phyloP scores from a whole-genome alignment of 2,329 filamentous ascomycete genomes.

The Aspergillus pseudoglaucus region DNA sequence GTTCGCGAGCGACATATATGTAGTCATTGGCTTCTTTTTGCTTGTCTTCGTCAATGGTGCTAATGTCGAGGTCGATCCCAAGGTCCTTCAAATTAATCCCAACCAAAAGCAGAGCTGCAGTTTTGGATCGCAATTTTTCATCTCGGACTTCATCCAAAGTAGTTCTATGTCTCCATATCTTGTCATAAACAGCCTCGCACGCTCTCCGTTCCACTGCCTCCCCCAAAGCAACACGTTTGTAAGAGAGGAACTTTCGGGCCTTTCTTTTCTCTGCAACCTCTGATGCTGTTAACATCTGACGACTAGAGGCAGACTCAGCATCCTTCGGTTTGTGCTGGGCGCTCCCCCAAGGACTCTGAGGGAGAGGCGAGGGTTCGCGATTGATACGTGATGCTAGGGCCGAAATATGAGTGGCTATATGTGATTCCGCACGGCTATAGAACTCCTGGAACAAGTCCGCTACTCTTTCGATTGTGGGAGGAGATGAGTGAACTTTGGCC shows the following conservation, averaged over 20 bases:
- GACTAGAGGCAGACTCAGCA: conserved; percentile 45
- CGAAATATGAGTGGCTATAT: conserved; percentile 81
- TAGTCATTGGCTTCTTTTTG: conserved; percentile 65
- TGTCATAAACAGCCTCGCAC: conserved; percentile 77
- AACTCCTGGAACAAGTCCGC: conserved; percentile 92
- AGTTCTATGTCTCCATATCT: conserved; percentile 83
- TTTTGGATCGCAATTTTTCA: conserved; percentile 89
- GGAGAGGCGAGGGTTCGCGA: conserved; percentile 57
- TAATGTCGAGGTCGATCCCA: conserved; percentile 62
- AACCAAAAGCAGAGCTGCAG: conserved; percentile 81
- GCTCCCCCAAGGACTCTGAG: conserved; percentile 45
- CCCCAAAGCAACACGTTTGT: conserved; percentile 70
- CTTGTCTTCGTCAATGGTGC: conserved; percentile 49
- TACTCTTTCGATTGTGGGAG: conserved; percentile 74
- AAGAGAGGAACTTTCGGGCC: conserved; percentile 69
- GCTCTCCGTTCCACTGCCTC: conserved; percentile 84
- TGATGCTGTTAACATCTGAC: conserved; percentile 84
- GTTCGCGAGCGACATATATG: conserved; percentile 63
- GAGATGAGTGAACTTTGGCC: conserved; percentile 77
- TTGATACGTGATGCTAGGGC: conserved; percentile 68
- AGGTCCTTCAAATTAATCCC: conserved; percentile 84
- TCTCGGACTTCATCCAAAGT: conserved; percentile 93
- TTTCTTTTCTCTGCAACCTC: conserved; percentile 77
- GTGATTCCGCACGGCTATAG: conserved; percentile 70
- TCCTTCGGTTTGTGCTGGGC: conserved; percentile 42